Evolutionary conservation across 2,329 filamentous ascomycete genomes (phyloP), one percentile per base, ranked within the genome.

Genomic region (Helotiales sp.): DNA sequence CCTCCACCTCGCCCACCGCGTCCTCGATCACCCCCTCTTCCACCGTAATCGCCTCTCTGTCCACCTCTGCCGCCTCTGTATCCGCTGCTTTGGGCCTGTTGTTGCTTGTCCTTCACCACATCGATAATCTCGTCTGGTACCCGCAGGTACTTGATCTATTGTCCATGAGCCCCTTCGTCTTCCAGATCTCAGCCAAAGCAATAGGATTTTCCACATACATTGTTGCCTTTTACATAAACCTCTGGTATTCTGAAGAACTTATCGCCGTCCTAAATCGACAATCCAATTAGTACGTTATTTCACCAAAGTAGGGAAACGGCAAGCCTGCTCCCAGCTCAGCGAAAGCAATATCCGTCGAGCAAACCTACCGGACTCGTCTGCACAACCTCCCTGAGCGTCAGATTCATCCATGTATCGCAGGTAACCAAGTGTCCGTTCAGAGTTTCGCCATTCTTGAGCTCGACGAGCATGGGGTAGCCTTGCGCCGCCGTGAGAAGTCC

Each of bases 361-460:
- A 58, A 28, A 73, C 84, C 61, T 81, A 91, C 89, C 26, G 95
- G 90, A 78, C 91, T 97, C 20, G 96, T 98, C 81, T 98, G 95
- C 40, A 98, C 93, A 24, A 99, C 96, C 80, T 98, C 96, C 80
- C 96, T 97, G 73, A 99, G 82, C 1, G 95, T 98, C 74, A 99
- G 84, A 82, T 99, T 99, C 96, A 99, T 99, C 93, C 96, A 99
- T 58, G 95, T 99, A 80, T 99, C 96, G 88, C 95, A 99, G 80
- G 91, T 93, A 79, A 97, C 91, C 67, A 99, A 85, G 78, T 97
- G 93, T 70, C 96, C 96, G 82, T 98, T 99, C 69, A 99, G 87
- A 0, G 96, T 98, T 82, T 99, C 94, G 82, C 94, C 94, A 77
- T 95, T 97, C 85, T 97, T 97, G 73, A 97, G 91, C 84, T 97